Base-by-base conservation (phyloP, 1,139 yeast species). In the Geotrichum aggregatum region DNA sequence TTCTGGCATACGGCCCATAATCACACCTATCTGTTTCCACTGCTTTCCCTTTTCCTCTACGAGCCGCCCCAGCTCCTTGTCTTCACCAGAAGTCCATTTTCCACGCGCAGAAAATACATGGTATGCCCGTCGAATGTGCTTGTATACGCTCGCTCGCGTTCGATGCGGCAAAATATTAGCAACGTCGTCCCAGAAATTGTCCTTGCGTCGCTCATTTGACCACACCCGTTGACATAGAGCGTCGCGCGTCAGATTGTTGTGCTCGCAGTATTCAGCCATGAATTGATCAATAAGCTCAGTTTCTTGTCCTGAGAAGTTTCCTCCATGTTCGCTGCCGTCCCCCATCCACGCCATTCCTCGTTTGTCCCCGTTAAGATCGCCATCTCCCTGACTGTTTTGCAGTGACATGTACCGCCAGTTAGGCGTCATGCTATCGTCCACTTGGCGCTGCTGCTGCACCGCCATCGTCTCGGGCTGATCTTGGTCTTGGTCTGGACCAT, bases 1-100 rank as follows among this genome's bases (percentile, higher is more conserved):
- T 64, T 91, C 98, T 0, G 98, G 97, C 98, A 91, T 91, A 63
- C 98, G 77, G 13, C 87, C 87, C 80, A 89, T 74, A 6, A 75
- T 70, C 53, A 77, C 77, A 2, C 96, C 97, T 57, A 89, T 85
- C 44, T 76, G 76, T 60, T 87, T 86, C 97, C 97, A 89, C 63
- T 85, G 87, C 13, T 92, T 88, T 54, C 83, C 87, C 59, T 81
- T 79, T 36, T 81, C 80, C 8, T 76, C 70, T 4, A 87, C 87
- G 50, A 87, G 72, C 54, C 76, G 76, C 1, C 81, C 79, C 52
- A 91, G 73, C 49, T 76, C 76, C 36, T 72, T 77, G 67, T 91
- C 98, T 58, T 89, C 96, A 56, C 81, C 87, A 3, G 78, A 73
- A 0, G 85, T 82, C 98, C 98, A 91, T 63, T 83, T 87, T 22